phyloP scores from a whole-genome alignment of 768 basidiomycete species.

The Plicaturopsis crispa region DNA sequence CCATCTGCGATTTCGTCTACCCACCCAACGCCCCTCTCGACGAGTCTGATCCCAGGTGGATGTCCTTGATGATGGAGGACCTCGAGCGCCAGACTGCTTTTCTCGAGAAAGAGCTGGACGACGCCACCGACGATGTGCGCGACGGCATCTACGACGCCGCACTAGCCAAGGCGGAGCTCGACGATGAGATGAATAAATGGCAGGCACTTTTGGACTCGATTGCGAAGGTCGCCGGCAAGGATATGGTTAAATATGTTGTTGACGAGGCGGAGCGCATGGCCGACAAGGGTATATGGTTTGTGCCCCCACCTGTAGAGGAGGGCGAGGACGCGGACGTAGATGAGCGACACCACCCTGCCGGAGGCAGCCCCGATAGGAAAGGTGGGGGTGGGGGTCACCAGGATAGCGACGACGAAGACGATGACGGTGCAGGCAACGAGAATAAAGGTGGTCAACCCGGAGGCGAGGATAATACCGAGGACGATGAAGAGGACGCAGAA shows the following conservation, averaged over 20 bases:
- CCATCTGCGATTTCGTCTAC: constrained; percentile 11
- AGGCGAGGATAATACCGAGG: background rate
- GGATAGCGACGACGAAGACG: constrained; percentile 2
- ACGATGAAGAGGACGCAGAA: background rate
- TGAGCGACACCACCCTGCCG: too few species aligned
- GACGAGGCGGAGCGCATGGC: constrained; percentile 11
- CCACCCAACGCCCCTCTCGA: constrained; percentile 19
- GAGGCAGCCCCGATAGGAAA: too few species aligned
- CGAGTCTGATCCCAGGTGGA: constrained; percentile 19
- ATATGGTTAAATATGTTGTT: constrained; percentile 19
- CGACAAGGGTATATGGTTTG: background rate
- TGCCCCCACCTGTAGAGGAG: too few species aligned
- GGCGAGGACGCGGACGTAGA: background rate
- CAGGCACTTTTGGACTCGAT: constrained; percentile 18
- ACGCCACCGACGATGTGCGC: constrained; percentile 10
- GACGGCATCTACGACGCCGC: constrained; percentile 18
- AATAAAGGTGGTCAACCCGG: background rate
- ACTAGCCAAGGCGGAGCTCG: constrained; percentile 18
- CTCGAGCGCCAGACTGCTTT: constrained; percentile 17
- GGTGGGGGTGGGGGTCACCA: background rate
- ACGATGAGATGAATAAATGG: constrained; percentile 14
- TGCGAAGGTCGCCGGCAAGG: constrained; percentile 15
- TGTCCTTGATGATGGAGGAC: constrained; percentile 17
- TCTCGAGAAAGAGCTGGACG: constrained; percentile 11
- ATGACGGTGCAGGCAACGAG: too few species aligned